Base-by-base conservation (phyloP, 257 asterid genomes). In the Paulownia fortunei region DNA sequence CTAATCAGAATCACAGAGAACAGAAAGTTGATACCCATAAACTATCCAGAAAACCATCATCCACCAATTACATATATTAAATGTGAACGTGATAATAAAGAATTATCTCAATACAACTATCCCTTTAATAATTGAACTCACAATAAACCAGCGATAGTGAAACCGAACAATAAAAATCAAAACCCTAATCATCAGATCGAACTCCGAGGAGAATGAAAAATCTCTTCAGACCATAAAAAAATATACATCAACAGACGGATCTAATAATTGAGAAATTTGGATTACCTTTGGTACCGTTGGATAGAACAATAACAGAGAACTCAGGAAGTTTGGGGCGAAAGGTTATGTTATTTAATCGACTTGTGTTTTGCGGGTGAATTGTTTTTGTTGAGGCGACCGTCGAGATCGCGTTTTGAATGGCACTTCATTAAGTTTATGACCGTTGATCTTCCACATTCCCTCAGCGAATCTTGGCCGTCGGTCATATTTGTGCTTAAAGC, bases 391-490 rank as follows among this genome's bases (percentile, higher is more conserved):
- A 13, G 73, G 64, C 44, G 84, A 66, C 77, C 37, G 61, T 69
- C 66, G 67, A 56, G 58, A 46, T 85, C 82, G 88, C 73, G 63
- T 73, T 69, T 83, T 64, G 74, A 80, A 49, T 61, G 72, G 74
- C 60, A 68, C 73, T 65, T 80, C 26, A 72, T 72, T 76, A 12
- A 9, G 63, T 55, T 80, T 58, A 18, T 62, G 82, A 73, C 87
- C 89, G 88, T 87, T 72, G 90, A 87, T 87, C 76, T 76, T 67
- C 85, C 81, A 42, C 70, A 52, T 58, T 76, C 47, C 73, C 82
- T 81, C 82, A 32, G 34, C 36, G 1, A 34, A 84, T 89, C 86
- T 16, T 58, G 32, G 44, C 86, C 86, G 88, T 84, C 69, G 42
- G 39, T 18, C 55, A 30, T 0, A 9, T 10, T 30, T 11, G 44